Percentiles rank a stretch among this genome's conserved stretches.
Evolutionary conservation across 768 basidiomycete species (phyloP).

Genomic region (Leccinum uliginosum): DNA sequence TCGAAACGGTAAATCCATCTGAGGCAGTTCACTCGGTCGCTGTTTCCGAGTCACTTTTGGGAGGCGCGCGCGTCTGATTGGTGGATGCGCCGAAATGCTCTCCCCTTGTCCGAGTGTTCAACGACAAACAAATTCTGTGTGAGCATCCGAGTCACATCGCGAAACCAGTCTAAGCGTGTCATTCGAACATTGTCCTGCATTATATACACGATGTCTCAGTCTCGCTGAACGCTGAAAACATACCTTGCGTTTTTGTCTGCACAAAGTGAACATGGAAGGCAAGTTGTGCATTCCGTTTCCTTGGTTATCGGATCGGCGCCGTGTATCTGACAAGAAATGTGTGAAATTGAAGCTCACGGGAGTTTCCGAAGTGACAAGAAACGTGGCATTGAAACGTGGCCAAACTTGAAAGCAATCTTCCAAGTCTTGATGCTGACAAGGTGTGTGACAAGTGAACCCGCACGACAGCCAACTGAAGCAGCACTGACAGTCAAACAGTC

Average conservation of each 20-base stretch:
- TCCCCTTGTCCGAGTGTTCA: neutral
- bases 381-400: neutral
- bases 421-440: no score
- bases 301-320: neutral
- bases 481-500: neutral
- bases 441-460: neutral
- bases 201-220: neutral
- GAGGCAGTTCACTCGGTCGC: no score
- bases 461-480: neutral
- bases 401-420: neutral
- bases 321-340: neutral
- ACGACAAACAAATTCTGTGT: neutral
- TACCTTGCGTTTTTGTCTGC: neutral
- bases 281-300: neutral
- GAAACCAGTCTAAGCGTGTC: neutral
- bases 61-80: neutral
- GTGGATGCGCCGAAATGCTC: neutral
- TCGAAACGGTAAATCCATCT: neutral
- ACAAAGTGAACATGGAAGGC: neutral
- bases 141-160: neutral
- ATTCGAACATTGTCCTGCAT: neutral
- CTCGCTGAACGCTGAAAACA: neutral
- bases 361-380: neutral
- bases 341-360: neutral
- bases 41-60: neutral